Evolutionary conservation across 345 rosid genomes (phyloP).

Genomic region (Barbarea vulgaris): DNA sequence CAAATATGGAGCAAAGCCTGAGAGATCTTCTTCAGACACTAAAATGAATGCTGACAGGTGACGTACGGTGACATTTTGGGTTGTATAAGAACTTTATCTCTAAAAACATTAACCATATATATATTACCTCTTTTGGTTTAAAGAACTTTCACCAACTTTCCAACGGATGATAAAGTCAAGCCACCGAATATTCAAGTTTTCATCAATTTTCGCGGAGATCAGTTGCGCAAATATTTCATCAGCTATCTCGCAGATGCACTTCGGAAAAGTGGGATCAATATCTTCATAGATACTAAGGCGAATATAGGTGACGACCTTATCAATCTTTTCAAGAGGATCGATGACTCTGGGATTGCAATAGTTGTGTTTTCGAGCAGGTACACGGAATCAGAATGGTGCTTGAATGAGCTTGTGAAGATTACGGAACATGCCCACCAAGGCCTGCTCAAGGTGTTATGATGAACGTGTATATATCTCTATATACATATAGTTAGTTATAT

Average conservation of each 20-base stretch:
- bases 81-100: too few species aligned
- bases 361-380: not conserved
- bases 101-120: too few species aligned
- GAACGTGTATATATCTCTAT: not conserved
- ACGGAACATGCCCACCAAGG: not conserved
- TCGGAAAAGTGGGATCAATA: not conserved
- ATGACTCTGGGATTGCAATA: too few species aligned
- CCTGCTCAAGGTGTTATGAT: not conserved
- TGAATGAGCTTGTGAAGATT: constrained; percentile 24
- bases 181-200: constrained; percentile 14
- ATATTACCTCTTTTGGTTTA: not conserved
- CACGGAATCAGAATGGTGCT: constrained; percentile 18
- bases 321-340: not conserved
- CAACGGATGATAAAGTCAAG: not conserved
- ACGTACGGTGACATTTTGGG: too few species aligned
- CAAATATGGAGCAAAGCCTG: not conserved
- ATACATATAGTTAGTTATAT: not conserved
- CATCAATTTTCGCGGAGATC: constrained; percentile 24
- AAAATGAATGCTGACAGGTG: not conserved
- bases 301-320: not conserved
- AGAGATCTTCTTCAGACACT: not conserved
- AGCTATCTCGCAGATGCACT: constrained; percentile 20
- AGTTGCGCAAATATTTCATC: not conserved
- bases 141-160: not conserved
- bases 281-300: constrained; percentile 5